These are phyloP conservation scores for Phellopilus nigrolimitatus DNA, from an alignment of 1,284 basidiomycete genomes.

Conservation along the genomic window DNA sequence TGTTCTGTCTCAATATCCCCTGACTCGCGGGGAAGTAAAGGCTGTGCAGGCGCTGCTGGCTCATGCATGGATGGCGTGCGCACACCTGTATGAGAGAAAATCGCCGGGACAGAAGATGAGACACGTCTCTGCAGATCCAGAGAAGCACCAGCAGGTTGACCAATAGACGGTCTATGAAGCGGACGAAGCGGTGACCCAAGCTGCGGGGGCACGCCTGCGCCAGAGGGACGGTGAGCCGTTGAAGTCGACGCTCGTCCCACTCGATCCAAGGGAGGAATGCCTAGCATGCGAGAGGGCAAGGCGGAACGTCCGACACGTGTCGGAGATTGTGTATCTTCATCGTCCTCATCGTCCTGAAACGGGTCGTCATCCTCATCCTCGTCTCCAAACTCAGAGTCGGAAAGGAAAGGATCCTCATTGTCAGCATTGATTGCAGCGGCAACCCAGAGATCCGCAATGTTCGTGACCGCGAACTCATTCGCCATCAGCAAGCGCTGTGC, in stretches of 20 bases:
- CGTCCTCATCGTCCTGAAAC: slow-evolving; percentile 31
- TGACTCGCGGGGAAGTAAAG: slow-evolving; percentile 34
- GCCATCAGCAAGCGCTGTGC: slow-evolving; percentile 88
- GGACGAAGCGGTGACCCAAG: slow-evolving; percentile 25
- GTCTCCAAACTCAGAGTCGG: slow-evolving; percentile 34
- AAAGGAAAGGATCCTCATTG: slow-evolving; percentile 71
- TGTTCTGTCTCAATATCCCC: slow-evolving; percentile 32
- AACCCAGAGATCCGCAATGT: slow-evolving; percentile 89
- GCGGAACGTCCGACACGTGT: not conserved
- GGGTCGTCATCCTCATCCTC: slow-evolving; percentile 27
- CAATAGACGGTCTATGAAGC: slow-evolving; percentile 25
- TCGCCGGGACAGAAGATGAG: slow-evolving; percentile 59
- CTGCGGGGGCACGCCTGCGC: slow-evolving; percentile 24
- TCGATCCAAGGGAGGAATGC: slow-evolving; percentile 22
- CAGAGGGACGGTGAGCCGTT: slow-evolving; percentile 30
- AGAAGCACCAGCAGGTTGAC: slow-evolving; percentile 17
- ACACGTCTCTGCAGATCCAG: slow-evolving; percentile 36
- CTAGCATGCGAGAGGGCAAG: slow-evolving; percentile 10
- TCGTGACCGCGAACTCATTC: slow-evolving; percentile 86
- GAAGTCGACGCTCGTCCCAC: slow-evolving; percentile 31
- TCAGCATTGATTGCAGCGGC: slow-evolving; percentile 89
- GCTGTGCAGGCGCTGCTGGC: slow-evolving; percentile 18
- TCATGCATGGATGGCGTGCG: slow-evolving; percentile 64
- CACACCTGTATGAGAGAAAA: slow-evolving; percentile 77
- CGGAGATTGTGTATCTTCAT: slow-evolving; percentile 24